A percentile compares a stretch with the other conserved stretches of the same genome.
Evolutionary conservation across 257 asterid genomes (phyloP).

Genomic region (Lithospermum erythrorhizon): DNA sequence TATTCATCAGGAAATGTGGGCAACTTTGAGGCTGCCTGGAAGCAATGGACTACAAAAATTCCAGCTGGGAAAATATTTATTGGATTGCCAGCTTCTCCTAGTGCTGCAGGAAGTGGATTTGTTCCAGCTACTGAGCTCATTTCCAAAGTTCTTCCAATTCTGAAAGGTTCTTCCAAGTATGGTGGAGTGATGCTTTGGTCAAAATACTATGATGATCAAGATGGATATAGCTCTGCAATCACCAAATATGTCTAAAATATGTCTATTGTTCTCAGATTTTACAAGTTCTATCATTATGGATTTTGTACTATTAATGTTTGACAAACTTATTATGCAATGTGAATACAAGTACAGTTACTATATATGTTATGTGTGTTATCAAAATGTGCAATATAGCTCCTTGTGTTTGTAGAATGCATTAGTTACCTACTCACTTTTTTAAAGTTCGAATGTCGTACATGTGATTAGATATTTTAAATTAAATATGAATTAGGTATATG

Average conservation of each 20-base stretch:
- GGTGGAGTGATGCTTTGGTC: slow-evolving; percentile 24
- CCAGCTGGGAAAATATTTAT: slow-evolving; percentile 19
- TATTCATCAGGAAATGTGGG: slow-evolving; percentile 6
- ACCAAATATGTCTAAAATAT: slow-evolving; percentile 8
- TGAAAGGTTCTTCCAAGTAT: slow-evolving; percentile 11
- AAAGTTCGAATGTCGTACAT: no score
- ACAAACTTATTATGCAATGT: no score
- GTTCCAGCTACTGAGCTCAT: slow-evolving; percentile 13
- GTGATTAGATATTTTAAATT: no score
- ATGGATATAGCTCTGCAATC: slow-evolving; percentile 16
- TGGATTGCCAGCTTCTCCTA: slow-evolving; percentile 22
- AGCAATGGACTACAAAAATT: slow-evolving; percentile 20
- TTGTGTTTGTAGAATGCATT: no score
- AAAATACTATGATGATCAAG: background rate
- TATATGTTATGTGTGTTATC: no score
- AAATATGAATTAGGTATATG: no score
- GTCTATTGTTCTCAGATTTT: background rate
- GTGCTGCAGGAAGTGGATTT: slow-evolving; percentile 27
- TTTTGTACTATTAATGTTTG: no score
- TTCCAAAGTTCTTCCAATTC: slow-evolving; percentile 10
- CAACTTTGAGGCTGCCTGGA: slow-evolving; percentile 11
- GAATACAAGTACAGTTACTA: no score
- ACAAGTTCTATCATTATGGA: background rate
- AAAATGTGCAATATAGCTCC: no score
- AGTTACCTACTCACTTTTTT: no score